These are phyloP conservation scores for Cordyceps javanica DNA, from an alignment of 2,329 filamentous ascomycete species.

Conservation along the genomic window DNA sequence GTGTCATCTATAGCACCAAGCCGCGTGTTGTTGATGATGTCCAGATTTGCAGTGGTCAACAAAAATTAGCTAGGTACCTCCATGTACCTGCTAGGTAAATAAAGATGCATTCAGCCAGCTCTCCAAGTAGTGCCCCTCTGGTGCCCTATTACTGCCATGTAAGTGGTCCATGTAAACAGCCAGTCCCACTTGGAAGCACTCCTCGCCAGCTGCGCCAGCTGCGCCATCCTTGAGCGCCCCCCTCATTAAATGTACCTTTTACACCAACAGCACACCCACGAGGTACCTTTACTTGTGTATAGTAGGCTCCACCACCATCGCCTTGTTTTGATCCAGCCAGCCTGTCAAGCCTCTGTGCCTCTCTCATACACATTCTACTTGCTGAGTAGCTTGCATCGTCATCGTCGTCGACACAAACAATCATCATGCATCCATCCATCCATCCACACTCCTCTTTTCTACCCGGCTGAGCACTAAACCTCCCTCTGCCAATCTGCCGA, in stretches of 20 bases:
- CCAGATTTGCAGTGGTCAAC: too few species aligned
- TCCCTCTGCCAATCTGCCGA: background rate
- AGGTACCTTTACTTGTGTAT: background rate
- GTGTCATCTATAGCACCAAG: background rate
- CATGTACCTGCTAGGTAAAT: too few species aligned
- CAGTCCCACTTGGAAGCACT: conserved; percentile 1
- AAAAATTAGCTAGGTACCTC: too few species aligned
- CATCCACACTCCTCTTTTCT: background rate
- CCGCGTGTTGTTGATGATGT: too few species aligned
- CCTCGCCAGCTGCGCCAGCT: background rate
- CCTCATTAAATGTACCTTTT: background rate
- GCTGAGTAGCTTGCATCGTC: background rate
- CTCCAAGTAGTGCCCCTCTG: too few species aligned
- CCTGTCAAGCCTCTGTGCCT: background rate
- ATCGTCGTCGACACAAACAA: background rate
- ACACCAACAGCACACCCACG: background rate
- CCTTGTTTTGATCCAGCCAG: conserved; percentile 5
- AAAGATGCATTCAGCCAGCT: too few species aligned
- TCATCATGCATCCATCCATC: background rate
- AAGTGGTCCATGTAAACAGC: background rate
- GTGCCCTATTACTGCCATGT: too few species aligned
- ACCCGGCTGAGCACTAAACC: background rate
- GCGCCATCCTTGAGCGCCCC: background rate
- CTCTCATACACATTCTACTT: background rate
- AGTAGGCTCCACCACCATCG: conserved; percentile 2